Conservation (phyloP, 345 rosid species). For the Barbarea vulgaris region DNA sequence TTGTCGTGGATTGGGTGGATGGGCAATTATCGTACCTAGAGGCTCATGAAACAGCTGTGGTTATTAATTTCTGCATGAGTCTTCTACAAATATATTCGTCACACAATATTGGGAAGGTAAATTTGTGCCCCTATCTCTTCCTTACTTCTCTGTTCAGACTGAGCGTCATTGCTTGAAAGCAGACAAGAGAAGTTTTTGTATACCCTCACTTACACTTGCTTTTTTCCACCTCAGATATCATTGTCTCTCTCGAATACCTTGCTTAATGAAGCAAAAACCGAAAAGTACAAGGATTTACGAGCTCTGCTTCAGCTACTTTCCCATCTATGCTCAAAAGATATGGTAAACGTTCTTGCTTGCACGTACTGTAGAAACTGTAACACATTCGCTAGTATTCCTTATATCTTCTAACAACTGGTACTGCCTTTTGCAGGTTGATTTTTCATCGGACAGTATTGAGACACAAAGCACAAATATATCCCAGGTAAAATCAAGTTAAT, state of each 20-base stretch:
- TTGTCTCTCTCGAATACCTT: slow-evolving; percentile 75
- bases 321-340: slow-evolving; percentile 89
- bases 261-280: slow-evolving; percentile 79
- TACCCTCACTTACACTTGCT: slow-evolving; percentile 9
- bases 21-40: slow-evolving; percentile 94
- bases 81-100: slow-evolving; percentile 94
- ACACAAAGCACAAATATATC: slow-evolving; percentile 71
- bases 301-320: slow-evolving; percentile 98
- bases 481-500: slow-evolving; percentile 56
- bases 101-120: slow-evolving; percentile 97
- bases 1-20: slow-evolving; percentile 95
- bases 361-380: not conserved
- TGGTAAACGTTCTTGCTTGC: slow-evolving; percentile 52
- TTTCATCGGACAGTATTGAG: slow-evolving; percentile 81
- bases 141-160: slow-evolving; percentile 5
- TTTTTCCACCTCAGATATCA: slow-evolving; percentile 58
- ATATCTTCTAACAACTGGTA: slow-evolving; percentile 16
- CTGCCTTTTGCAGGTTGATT: slow-evolving; percentile 67
- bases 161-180: slow-evolving; percentile 20
- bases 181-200: slow-evolving; percentile 4
- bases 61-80: slow-evolving; percentile 86
- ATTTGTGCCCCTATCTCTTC: slow-evolving; percentile 9
- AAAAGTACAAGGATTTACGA: slow-evolving; percentile 87
- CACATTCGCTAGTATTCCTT: not conserved
- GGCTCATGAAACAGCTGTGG: slow-evolving; percentile 73